These are phyloP conservation scores for Rhodotorula taiwanensis DNA, from an alignment of 768 basidiomycete genomes.

Conservation along the genomic window DNA sequence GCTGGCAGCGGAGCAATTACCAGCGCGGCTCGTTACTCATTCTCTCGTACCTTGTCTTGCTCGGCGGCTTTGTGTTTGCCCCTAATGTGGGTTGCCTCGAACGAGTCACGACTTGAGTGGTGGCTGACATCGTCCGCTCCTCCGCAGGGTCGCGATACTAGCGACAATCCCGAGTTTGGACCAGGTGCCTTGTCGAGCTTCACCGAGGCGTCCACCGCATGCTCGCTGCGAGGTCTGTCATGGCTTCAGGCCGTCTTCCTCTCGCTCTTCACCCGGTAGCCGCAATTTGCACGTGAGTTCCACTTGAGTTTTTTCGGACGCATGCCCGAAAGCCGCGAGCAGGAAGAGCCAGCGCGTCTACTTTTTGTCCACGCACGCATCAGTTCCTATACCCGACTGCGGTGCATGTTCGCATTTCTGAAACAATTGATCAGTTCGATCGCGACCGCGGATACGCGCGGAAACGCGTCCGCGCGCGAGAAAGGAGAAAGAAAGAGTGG, in stretches of 20 bases:
- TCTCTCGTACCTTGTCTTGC: conserved; percentile 88
- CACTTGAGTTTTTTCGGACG: too few species aligned
- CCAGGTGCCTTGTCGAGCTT: not conserved
- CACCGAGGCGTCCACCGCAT: not conserved
- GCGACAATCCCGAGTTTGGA: conserved; percentile 13
- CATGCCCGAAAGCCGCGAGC: too few species aligned
- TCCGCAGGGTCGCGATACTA: conserved; percentile 22
- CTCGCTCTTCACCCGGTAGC: conserved; percentile 16
- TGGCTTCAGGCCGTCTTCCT: conserved; percentile 3
- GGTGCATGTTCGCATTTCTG: too few species aligned
- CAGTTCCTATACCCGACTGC: too few species aligned
- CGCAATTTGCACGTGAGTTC: too few species aligned
- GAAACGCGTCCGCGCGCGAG: too few species aligned
- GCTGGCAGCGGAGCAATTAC: conserved; percentile 56
- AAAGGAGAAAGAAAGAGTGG: too few species aligned
- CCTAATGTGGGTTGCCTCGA: conserved; percentile 1
- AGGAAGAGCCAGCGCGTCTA: too few species aligned
- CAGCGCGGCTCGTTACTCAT: conserved; percentile 93
- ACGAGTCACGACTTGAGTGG: not conserved
- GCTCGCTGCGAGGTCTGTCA: not conserved
- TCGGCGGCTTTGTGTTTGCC: conserved; percentile 63
- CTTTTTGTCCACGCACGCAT: too few species aligned
- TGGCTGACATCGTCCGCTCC: not conserved
- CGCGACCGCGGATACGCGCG: too few species aligned
- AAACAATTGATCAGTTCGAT: too few species aligned